Evolutionary conservation across 164 flowering plant species (phyloP).

Genomic region (Annona cherimola): DNA sequence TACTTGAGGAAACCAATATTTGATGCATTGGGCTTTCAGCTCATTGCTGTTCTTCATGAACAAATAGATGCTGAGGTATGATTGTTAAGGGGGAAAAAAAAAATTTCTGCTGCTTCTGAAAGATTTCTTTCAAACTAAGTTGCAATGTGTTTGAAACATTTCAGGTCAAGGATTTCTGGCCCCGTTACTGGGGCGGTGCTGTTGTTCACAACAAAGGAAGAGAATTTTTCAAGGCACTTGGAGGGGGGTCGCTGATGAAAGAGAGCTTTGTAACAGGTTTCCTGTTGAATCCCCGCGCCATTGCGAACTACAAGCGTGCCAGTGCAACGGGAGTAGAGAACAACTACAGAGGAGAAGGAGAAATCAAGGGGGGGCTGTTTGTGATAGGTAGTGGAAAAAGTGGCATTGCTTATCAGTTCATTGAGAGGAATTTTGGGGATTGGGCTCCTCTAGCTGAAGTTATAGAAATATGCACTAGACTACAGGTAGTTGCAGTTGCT

Average conservation of each 20-base stretch:
- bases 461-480: slow-evolving; percentile 44
- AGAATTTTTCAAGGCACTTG: slow-evolving; percentile 74
- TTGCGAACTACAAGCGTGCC: slow-evolving; percentile 67
- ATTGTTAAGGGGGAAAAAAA: neutral
- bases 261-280: slow-evolving; percentile 73
- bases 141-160: neutral
- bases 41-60: slow-evolving; percentile 65
- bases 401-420: slow-evolving; percentile 77
- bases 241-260: slow-evolving; percentile 66
- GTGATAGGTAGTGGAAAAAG: slow-evolving; percentile 58
- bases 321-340: slow-evolving; percentile 49
- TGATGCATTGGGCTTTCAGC: slow-evolving; percentile 65
- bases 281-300: slow-evolving; percentile 60
- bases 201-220: slow-evolving; percentile 40
- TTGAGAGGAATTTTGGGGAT: slow-evolving; percentile 79
- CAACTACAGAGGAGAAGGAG: slow-evolving; percentile 68
- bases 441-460: slow-evolving; percentile 71
- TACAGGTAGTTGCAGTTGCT: slow-evolving; percentile 35
- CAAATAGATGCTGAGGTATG: slow-evolving; percentile 67
- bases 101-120: neutral
- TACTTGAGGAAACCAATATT: slow-evolving; percentile 71
- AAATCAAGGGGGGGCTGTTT: slow-evolving; percentile 71
- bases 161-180: slow-evolving; percentile 81
- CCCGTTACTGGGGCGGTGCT: slow-evolving; percentile 75
- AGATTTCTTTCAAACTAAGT: neutral